Percentiles rank a stretch among this genome's conserved stretches.
Evolutionary conservation across 2,329 filamentous ascomycete species (phyloP).

Genomic region (Pseudogymnoascus destructans): DNA sequence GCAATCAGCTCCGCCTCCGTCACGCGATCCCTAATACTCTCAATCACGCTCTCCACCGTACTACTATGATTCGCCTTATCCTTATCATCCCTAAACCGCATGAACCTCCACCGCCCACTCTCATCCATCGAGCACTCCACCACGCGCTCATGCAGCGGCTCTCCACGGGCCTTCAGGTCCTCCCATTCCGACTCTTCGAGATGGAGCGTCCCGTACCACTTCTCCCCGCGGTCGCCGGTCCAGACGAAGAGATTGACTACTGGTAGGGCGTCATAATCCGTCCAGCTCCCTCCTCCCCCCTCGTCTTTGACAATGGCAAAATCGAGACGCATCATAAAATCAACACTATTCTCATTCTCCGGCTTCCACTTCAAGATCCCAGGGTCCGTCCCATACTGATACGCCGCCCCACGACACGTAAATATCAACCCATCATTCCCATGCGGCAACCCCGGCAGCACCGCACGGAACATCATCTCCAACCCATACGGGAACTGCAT

Average conservation of each 20-base stretch:
- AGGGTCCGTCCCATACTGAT: slow-evolving; percentile 79
- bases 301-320: slow-evolving; percentile 61
- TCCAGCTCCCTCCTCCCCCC: slow-evolving; percentile 45
- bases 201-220: slow-evolving; percentile 50
- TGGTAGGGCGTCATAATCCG: slow-evolving; percentile 72
- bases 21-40: slow-evolving; percentile 79
- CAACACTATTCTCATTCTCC: slow-evolving; percentile 85
- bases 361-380: slow-evolving; percentile 99
- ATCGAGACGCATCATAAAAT: slow-evolving; percentile 68
- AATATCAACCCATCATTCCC: slow-evolving; percentile 97
- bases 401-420: slow-evolving; percentile 79
- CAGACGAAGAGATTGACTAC: slow-evolving; percentile 59
- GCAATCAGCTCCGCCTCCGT: slow-evolving; percentile 67
- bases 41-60: slow-evolving; percentile 73
- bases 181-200: slow-evolving; percentile 75
- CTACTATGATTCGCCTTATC: slow-evolving; percentile 75
- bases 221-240: slow-evolving; percentile 41
- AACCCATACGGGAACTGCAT: slow-evolving; percentile 84
- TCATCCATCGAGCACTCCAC: slow-evolving; percentile 81
- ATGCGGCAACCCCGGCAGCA: slow-evolving; percentile 73
- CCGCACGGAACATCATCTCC: slow-evolving; percentile 80
- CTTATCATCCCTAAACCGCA: slow-evolving; percentile 89
- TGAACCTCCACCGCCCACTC: slow-evolving; percentile 65
- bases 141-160: slow-evolving; percentile 74
- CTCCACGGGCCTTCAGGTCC: slow-evolving; percentile 54